Evolutionary conservation across 371 early-diverging fungal genomes (phyloP), one percentile per base, ranked within the genome.

Genomic region (Furculomyces boomerangus): DNA sequence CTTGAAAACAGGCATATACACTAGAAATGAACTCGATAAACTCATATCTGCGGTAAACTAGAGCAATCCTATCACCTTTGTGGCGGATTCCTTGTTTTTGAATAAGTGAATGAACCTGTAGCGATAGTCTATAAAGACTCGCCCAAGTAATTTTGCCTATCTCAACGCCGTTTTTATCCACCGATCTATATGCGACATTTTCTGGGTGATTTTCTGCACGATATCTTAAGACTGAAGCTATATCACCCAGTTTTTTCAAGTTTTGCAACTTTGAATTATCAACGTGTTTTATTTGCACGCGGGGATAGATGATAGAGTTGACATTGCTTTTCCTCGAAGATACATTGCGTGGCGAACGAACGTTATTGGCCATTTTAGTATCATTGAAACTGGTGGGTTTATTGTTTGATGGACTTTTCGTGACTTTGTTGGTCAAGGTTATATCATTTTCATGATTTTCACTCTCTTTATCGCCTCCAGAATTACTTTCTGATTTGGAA

Each of bases 21-120:
- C 84, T 83, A 1, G 79, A 80, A 27, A 88, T 62, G 57, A 79
- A 88, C 24, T 90, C 90, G 43, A 83, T 57, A 20, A 83, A 71
- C 60, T 90, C 91, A 18, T 74, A 73, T 58, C 81, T 83, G 31
- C 85, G 75, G 66, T 83, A 90, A 37, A 90, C 74, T 26, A 90
- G 67, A 1, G 85, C 84, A 1, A 90, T 77, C 3, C 81, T 71
- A 49, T 81, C 83, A 13, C 88, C 87, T 18, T 68, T 59, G 18
- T 56, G 59, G 2, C 77, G 31, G 2, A 69, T 78, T 53, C 64
- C 65, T 54, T 76, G 75, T 32, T 71, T 69, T 22, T 86, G 70
- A 13, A 77, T 61, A 54, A 76, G 74, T 13, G 80, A 75, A 29
- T 84, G 67, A 47, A 79, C 77, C 53, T 82, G 84, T 24, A 61